phyloP scores from a whole-genome alignment of 1,284 basidiomycete genomes.

The Porodaedalea pini region DNA sequence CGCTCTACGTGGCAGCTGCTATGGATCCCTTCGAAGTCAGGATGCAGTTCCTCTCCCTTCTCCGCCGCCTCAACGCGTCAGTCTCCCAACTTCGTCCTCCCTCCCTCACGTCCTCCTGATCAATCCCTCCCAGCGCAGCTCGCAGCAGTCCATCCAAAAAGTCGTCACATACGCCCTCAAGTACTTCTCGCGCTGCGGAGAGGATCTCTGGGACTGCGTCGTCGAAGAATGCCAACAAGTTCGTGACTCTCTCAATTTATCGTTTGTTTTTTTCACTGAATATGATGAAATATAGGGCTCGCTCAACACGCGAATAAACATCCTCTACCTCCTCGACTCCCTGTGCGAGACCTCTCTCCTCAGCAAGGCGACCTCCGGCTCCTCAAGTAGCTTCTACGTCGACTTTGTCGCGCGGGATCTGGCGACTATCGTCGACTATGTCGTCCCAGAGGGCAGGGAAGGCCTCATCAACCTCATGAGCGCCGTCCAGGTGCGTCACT shows the following conservation, averaged over 20 bases:
- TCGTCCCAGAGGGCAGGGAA: slow-evolving; percentile 78
- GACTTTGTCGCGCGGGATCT: slow-evolving; percentile 74
- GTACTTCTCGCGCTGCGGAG: slow-evolving; percentile 76
- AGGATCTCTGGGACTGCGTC: slow-evolving; percentile 94
- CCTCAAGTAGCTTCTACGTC: slow-evolving; percentile 61
- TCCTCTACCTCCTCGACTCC: slow-evolving; percentile 87
- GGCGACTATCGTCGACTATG: slow-evolving; percentile 68
- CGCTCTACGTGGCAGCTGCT: slow-evolving; percentile 6
- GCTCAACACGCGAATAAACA: slow-evolving; percentile 89
- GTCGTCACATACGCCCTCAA: slow-evolving; percentile 85
- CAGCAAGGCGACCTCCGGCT: slow-evolving; percentile 53
- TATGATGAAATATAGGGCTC: slow-evolving; percentile 70
- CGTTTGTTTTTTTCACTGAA: not conserved
- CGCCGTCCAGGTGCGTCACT: slow-evolving; percentile 65
- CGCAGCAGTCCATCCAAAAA: slow-evolving; percentile 88
- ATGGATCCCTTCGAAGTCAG: slow-evolving; percentile 92
- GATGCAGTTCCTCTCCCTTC: slow-evolving; percentile 75
- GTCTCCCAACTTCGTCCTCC: slow-evolving; percentile 33
- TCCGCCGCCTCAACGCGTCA: slow-evolving; percentile 77
- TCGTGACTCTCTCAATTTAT: slow-evolving; percentile 17
- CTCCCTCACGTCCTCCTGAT: slow-evolving; percentile 23
- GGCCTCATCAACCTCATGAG: slow-evolving; percentile 84
- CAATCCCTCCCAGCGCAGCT: slow-evolving; percentile 40
- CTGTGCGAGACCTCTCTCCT: slow-evolving; percentile 77
- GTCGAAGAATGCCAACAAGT: slow-evolving; percentile 88